Conservation (phyloP, 371 early-diverging fungal species). For the Mucor irregularis region DNA sequence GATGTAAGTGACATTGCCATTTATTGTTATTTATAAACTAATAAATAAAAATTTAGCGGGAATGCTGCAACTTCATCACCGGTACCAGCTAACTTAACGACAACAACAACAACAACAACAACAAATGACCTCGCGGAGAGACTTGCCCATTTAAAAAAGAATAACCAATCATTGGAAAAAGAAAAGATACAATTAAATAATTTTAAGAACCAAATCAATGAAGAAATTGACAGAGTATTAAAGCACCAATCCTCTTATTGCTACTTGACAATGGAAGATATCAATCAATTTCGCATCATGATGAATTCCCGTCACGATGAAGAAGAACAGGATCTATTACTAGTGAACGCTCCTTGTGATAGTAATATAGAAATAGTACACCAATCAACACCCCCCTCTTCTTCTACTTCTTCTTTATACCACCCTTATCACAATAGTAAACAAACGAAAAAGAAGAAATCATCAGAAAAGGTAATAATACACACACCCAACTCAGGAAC, state of each 20-base stretch:
- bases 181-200: conserved; percentile 24
- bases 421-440: no score
- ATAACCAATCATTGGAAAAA: conserved; percentile 32
- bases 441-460: not conserved
- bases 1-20: conserved; percentile 57
- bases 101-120: not conserved
- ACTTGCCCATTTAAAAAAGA: conserved; percentile 23
- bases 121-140: conserved; percentile 29
- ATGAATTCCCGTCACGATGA: no score
- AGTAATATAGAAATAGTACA: conserved; percentile 38
- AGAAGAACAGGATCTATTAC: conserved; percentile 30
- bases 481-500: no score
- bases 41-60: conserved; percentile 13
- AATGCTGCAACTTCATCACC: not conserved
- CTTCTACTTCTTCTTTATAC: no score
- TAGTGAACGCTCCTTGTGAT: conserved; percentile 42
- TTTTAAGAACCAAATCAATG: conserved; percentile 33
- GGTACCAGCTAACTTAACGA: not conserved
- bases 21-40: not conserved
- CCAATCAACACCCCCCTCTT: conserved; percentile 6
- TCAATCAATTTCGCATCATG: conserved; percentile 29
- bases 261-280: conserved; percentile 40
- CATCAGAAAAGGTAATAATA: not conserved
- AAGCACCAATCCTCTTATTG: conserved; percentile 32
- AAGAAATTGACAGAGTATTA: conserved; percentile 34